phyloP scores from a whole-genome alignment of 768 basidiomycete species.

The Boletus tomentosulus region DNA sequence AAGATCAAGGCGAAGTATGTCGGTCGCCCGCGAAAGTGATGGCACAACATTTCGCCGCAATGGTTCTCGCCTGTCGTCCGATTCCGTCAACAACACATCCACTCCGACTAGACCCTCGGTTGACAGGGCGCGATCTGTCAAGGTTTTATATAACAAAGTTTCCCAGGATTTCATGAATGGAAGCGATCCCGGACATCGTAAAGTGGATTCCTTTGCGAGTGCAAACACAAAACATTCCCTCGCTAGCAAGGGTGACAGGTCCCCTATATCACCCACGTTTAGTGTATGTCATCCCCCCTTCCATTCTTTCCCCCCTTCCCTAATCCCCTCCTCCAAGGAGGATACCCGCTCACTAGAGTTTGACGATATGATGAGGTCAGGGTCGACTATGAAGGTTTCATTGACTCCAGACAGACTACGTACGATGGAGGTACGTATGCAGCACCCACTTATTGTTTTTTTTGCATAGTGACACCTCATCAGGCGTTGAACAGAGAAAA shows the following conservation, averaged over 20 bases:
- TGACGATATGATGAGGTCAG: constrained; percentile 87
- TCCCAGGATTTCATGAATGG: constrained; percentile 37
- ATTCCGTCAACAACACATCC: constrained; percentile 31
- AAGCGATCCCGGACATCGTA: constrained; percentile 51
- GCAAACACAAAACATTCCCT: constrained; percentile 42
- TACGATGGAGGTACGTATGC: constrained; percentile 80
- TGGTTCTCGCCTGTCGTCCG: constrained; percentile 36
- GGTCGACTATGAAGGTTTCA: constrained; percentile 91
- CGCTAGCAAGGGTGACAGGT: constrained; percentile 30
- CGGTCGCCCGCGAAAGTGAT: constrained; percentile 54
- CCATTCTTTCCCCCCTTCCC: neutral
- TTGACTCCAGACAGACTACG: constrained; percentile 91
- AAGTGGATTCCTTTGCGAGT: constrained; percentile 51
- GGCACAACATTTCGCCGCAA: constrained; percentile 38
- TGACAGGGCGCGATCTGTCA: constrained; percentile 60
- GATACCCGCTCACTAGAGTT: constrained; percentile 70
- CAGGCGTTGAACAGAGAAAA: constrained; percentile 77
- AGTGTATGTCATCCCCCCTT: constrained; percentile 24
- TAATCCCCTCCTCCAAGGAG: constrained; percentile 38
- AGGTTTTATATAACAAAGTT: constrained; percentile 48
- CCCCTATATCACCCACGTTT: constrained; percentile 33
- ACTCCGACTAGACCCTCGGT: constrained; percentile 49
- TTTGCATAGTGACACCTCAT: constrained; percentile 7
- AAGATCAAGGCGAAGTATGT: constrained; percentile 64
- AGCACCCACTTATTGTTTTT: constrained; percentile 15